Conservation (phyloP, 1,284 basidiomycete genomes). For the Austroboletus niveus region DNA sequence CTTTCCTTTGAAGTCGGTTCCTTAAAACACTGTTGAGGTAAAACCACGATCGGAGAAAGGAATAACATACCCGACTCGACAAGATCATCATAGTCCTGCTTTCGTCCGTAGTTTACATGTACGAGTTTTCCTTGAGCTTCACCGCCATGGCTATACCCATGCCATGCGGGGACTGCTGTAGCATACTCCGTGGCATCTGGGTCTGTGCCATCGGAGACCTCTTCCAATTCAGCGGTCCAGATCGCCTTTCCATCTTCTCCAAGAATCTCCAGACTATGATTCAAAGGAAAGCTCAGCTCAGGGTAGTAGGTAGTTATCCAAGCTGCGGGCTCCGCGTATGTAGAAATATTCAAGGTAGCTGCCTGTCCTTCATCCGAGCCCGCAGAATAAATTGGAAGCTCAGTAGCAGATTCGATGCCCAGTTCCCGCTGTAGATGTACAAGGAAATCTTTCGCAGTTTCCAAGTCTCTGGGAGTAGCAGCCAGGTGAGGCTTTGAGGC, state of each 20-base stretch:
- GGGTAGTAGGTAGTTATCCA: constrained; percentile 71
- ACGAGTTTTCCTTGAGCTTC: constrained; percentile 57
- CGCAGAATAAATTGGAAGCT: constrained; percentile 48
- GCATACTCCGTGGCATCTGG: constrained; percentile 46
- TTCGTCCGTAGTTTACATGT: constrained; percentile 66
- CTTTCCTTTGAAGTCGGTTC: constrained; percentile 63
- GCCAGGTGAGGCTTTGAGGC: constrained; percentile 53
- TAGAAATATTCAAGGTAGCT: constrained; percentile 46
- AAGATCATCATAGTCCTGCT: constrained; percentile 41
- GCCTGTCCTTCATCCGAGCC: constrained; percentile 46
- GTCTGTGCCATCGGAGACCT: constrained; percentile 47
- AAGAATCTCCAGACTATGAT: constrained; percentile 48
- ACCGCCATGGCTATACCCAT: constrained; percentile 51
- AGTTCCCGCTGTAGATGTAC: constrained; percentile 47
- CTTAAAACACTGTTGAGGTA: constrained; percentile 27
- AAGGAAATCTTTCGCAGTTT: constrained; percentile 51
- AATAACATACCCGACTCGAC: constrained; percentile 24
- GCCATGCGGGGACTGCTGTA: constrained; percentile 45
- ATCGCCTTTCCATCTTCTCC: constrained; percentile 41
- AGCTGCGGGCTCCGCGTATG: constrained; percentile 41
- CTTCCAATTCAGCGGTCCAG: constrained; percentile 55
- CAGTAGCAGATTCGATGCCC: constrained; percentile 34
- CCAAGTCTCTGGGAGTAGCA: constrained; percentile 48
- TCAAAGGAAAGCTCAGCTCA: constrained; percentile 59
- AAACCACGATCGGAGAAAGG: background rate